Conservation (phyloP, 2,329 filamentous ascomycete species). For the Pseudocercospora musae region DNA sequence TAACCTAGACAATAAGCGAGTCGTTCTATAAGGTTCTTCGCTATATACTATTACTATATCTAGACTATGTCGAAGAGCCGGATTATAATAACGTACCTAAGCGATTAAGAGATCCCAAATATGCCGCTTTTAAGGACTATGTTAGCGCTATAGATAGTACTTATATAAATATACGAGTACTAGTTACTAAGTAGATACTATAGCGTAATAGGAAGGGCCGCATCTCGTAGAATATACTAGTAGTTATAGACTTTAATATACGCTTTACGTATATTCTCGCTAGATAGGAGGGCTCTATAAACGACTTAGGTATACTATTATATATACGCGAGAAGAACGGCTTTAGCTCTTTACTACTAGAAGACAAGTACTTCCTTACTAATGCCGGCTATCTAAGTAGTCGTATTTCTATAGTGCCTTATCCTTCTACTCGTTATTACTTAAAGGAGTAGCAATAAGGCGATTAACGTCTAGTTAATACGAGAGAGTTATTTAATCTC, state of each 20-base stretch:
- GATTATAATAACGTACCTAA: neutral
- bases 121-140: neutral
- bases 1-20: neutral
- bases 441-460: neutral
- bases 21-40: neutral
- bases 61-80: neutral
- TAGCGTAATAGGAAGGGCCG: neutral
- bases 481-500: too few relatives aligned
- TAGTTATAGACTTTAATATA: too few relatives aligned
- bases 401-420: too few relatives aligned
- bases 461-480: neutral
- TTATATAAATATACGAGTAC: neutral
- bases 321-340: too few relatives aligned
- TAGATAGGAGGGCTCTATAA: too few relatives aligned
- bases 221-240: too few relatives aligned
- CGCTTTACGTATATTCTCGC: too few relatives aligned
- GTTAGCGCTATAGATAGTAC: neutral
- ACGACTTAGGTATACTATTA: too few relatives aligned
- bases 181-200: neutral
- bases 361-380: too few relatives aligned
- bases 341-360: too few relatives aligned
- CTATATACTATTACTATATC: neutral
- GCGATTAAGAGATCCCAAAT: neutral
- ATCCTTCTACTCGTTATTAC: neutral
- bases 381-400: too few relatives aligned